phyloP scores from a whole-genome alignment of 2,329 filamentous ascomycete genomes.

The Fusarium napiforme region DNA sequence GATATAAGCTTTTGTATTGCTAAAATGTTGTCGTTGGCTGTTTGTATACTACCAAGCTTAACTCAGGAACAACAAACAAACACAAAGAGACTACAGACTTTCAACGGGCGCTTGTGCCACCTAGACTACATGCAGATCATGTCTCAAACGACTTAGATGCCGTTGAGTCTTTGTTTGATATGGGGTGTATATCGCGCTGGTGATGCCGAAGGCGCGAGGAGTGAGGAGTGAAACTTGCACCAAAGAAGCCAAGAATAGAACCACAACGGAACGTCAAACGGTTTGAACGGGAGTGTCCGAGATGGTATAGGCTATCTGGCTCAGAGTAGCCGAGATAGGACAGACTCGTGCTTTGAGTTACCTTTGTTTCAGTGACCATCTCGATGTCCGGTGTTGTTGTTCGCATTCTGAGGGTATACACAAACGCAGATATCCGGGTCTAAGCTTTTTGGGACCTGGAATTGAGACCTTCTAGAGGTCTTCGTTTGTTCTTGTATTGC shows the following conservation, averaged over 20 bases:
- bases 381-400: neutral
- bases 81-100: neutral
- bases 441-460: neutral
- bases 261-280: neutral
- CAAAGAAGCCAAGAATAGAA: neutral
- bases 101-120: neutral
- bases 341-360: neutral
- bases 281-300: neutral
- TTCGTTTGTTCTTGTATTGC: too few relatives aligned
- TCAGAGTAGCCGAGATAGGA: neutral
- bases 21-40: neutral
- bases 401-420: neutral
- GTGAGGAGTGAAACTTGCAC: neutral
- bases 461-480: neutral
- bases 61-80: neutral
- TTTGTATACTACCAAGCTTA: neutral
- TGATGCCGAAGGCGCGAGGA: neutral
- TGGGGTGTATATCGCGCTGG: neutral
- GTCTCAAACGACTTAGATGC: neutral
- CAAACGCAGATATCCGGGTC: neutral
- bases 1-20: slow-evolving; percentile 3
- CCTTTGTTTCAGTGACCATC: neutral
- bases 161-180: neutral
- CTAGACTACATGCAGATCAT: neutral
- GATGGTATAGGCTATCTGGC: too few relatives aligned